Conservation (phyloP, 768 basidiomycete species). For the Inosperma sp. region DNA sequence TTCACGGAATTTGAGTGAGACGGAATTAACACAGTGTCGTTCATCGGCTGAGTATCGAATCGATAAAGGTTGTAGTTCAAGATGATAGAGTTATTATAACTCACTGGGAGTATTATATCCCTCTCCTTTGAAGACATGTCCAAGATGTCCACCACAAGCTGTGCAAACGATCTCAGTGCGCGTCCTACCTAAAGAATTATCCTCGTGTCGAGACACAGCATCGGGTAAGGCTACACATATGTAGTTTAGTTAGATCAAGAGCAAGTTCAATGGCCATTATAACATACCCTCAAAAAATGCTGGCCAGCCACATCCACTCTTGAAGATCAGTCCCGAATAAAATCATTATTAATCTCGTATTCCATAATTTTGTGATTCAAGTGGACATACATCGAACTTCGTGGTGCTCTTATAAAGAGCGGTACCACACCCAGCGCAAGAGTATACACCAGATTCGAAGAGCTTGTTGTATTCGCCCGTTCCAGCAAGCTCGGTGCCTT, state of each 20-base stretch:
- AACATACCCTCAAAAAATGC: constrained; percentile 85
- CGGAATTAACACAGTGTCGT: constrained; percentile 85
- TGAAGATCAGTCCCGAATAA: background rate
- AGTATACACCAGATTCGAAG: constrained; percentile 61
- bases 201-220: constrained; percentile 76
- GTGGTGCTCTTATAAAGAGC: constrained; percentile 85
- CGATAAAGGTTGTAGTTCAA: background rate
- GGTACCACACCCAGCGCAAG: constrained; percentile 74
- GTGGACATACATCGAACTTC: constrained; percentile 66
- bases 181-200: constrained; percentile 57
- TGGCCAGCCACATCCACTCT: constrained; percentile 96
- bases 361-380: background rate
- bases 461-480: constrained; percentile 80
- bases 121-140: constrained; percentile 95
- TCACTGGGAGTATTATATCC: constrained; percentile 73
- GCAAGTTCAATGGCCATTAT: background rate
- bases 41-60: constrained; percentile 54
- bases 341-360: background rate
- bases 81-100: constrained; percentile 21
- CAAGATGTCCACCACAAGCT: constrained; percentile 89
- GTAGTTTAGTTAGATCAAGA: background rate
- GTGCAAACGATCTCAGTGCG: constrained; percentile 87
- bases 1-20: constrained; percentile 74
- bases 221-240: constrained; percentile 70
- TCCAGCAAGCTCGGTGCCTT: constrained; percentile 78